Evolutionary conservation across 2,329 filamentous ascomycete species (phyloP), one percentile per base, ranked within the genome.

Genomic region (Ilyonectria sp.): DNA sequence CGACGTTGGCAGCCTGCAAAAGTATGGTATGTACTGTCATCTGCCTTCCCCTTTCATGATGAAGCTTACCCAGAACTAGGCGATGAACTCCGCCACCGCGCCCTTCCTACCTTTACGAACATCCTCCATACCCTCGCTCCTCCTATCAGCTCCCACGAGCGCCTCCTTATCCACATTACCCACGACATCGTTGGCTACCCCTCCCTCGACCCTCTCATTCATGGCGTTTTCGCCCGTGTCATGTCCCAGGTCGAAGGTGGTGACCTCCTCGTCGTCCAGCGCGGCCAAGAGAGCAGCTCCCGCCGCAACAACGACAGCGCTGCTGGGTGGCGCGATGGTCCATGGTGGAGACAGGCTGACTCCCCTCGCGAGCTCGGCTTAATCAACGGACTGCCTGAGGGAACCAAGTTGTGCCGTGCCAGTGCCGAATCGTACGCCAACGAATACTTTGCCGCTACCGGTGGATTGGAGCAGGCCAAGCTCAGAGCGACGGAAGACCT

Each of bases 211-310:
- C 94, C 95, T 19, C 88, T 98, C 61, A 94, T 98, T 75, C 94
- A 98, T 82, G 89, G 89, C 65, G 94, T 96, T 70, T 99, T 99
- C 84, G 93, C 93, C 62, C 92, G 94, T 60, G 95, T 99, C 76
- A 99, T 99, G 96, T 90, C 94, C n/a, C 96, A 99, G 83, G 96
- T 99, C 52, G 96, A 99, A 82, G 96, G 96, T 71, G 96, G 96
- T 62, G 96, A 98, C 76, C 87, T 99, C 19, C 87, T 98, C 60
- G 96, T 99, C 62, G 91, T 98, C 68, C 96, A 99, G 82, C 93
- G 95, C 43, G 96, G 96, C 21, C 93, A 94, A 68, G 96, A 98
- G 82, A 93, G 91, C 55, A 89, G 91, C 53, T 91, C 91, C 52
- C 89, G 91, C 49, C 87, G 87, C 47, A 90, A 90, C 85, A 65